Evolutionary conservation across 2,329 filamentous ascomycete species (phyloP).

Genomic region (Chrysoporthe puriensis): DNA sequence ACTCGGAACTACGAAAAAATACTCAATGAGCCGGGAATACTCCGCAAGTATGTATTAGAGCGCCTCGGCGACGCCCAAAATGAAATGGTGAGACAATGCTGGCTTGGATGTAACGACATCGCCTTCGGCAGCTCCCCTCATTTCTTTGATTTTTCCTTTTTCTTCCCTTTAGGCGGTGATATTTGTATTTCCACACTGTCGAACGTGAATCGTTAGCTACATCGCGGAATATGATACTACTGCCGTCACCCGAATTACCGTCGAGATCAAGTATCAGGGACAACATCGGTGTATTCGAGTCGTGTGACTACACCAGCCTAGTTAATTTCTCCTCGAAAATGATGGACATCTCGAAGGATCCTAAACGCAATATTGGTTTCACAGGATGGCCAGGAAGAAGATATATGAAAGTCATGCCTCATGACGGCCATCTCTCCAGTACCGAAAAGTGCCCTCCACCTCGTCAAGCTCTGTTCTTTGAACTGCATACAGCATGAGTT

Average conservation of each 20-base stretch:
- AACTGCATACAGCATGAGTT: background rate
- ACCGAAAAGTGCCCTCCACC: background rate
- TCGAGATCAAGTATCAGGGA: background rate
- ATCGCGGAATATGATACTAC: background rate
- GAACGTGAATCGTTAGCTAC: background rate
- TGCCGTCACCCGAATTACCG: background rate
- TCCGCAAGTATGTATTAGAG: background rate
- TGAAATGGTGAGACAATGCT: background rate
- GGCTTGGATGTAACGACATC: background rate
- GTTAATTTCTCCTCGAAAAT: background rate
- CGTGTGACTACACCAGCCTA: background rate
- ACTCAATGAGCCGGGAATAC: background rate
- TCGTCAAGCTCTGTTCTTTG: background rate
- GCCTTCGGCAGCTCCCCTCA: background rate
- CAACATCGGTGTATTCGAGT: background rate
- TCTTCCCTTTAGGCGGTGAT: background rate
- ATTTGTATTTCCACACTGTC: background rate
- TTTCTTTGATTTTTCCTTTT: background rate
- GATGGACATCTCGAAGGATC: background rate
- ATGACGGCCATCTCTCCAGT: background rate
- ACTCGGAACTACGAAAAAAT: background rate
- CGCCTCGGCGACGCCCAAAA: background rate
- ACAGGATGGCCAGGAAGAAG: background rate
- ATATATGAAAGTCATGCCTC: slow-evolving; percentile 3
- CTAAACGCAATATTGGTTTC: background rate